Conservation (phyloP, 2,329 filamentous ascomycete genomes). For the Cladosporium oxysporum region DNA sequence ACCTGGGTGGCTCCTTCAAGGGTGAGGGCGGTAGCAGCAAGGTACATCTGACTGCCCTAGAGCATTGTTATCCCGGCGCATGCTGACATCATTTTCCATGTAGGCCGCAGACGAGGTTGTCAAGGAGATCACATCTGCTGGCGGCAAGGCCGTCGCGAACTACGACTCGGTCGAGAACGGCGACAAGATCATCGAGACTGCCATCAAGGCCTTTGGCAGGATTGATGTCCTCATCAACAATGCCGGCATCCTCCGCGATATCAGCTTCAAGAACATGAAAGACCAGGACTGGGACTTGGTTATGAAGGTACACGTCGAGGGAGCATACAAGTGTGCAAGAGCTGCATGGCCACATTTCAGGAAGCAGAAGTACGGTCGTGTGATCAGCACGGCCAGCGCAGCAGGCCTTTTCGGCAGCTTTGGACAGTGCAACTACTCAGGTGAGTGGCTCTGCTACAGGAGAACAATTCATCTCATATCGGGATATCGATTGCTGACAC, state of each 20-base stretch:
- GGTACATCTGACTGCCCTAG: constrained; percentile 55
- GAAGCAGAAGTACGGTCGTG: constrained; percentile 95
- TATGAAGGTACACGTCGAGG: constrained; percentile 87
- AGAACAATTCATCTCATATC: constrained; percentile 30
- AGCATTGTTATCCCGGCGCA: too few species aligned
- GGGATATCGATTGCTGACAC: constrained; percentile 21
- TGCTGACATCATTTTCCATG: background rate
- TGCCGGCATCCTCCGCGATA: constrained; percentile 88
- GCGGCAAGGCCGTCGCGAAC: constrained; percentile 95
- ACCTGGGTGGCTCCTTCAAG: constrained; percentile 89
- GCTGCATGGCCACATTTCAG: constrained; percentile 97
- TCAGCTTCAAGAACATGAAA: constrained; percentile 99
- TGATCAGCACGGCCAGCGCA: constrained; percentile 97
- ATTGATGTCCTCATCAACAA: constrained; percentile 98
- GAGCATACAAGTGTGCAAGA: constrained; percentile 91
- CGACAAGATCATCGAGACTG: constrained; percentile 89
- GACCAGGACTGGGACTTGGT: constrained; percentile 96
- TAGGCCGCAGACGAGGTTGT: constrained; percentile 82
- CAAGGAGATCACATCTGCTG: constrained; percentile 78
- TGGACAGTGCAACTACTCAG: constrained; percentile 91
- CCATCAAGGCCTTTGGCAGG: constrained; percentile 77
- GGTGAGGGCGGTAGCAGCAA: constrained; percentile 86
- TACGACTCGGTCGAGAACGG: constrained; percentile 94
- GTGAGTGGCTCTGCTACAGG: constrained; percentile 43
- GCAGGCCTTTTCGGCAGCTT: constrained; percentile 95